Evolutionary conservation across 441 rosid species (phyloP).

Genomic region (Mallotus japonicus): DNA sequence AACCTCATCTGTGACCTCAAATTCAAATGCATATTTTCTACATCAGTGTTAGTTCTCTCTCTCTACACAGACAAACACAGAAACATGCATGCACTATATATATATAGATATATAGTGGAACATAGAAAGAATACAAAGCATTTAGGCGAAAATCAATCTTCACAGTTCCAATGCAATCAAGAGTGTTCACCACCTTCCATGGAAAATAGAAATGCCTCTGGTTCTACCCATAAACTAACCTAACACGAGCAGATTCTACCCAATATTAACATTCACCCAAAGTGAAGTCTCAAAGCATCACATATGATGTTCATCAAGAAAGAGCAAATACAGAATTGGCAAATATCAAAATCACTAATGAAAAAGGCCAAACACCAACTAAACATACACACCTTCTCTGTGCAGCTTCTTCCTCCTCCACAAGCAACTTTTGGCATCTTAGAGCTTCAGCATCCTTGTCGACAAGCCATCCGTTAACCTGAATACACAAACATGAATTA

Average conservation of each 20-base stretch:
- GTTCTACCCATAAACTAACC: neutral
- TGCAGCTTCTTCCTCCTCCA: conserved; percentile 98
- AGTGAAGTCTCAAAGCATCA: neutral
- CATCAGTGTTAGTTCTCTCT: neutral
- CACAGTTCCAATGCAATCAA: neutral
- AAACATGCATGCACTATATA: neutral
- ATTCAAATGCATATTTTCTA: neutral
- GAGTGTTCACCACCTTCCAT: neutral
- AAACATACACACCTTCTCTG: conserved; percentile 57
- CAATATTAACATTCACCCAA: neutral
- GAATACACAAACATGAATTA: conserved; percentile 19
- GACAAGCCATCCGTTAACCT: conserved; percentile 90
- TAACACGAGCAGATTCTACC: neutral
- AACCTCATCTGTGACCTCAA: neutral
- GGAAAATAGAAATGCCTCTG: no score
- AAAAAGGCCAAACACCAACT: neutral
- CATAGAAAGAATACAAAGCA: no score
- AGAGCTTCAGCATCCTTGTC: conserved; percentile 95
- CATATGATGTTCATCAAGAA: conserved; percentile 1
- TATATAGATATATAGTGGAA: no score
- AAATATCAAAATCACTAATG: neutral
- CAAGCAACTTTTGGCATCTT: conserved; percentile 84
- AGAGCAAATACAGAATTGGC: neutral
- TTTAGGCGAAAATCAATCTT: neutral
- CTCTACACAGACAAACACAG: neutral